Evolutionary conservation across 257 asterid species (phyloP).

Genomic region (Fraxinus americana): DNA sequence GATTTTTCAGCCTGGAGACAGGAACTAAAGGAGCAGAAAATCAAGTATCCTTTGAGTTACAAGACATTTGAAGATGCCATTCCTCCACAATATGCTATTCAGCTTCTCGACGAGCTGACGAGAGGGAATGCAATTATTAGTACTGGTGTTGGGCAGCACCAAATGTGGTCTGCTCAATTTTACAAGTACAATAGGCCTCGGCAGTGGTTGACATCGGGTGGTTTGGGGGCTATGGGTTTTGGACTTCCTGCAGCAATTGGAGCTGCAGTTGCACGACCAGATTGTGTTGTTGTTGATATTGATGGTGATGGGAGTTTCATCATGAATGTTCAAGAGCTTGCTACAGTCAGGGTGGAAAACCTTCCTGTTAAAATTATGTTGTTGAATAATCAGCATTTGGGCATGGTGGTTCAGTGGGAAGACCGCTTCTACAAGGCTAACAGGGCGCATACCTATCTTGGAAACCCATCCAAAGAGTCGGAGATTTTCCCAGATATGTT

Average conservation of each 20-base stretch:
- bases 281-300: slow-evolving; percentile 67
- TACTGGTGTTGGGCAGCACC: slow-evolving; percentile 92
- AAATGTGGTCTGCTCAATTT: slow-evolving; percentile 90
- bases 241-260: slow-evolving; percentile 90
- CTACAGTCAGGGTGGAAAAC: slow-evolving; percentile 69
- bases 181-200: slow-evolving; percentile 73
- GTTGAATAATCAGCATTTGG: slow-evolving; percentile 74
- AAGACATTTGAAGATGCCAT: slow-evolving; percentile 66
- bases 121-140: slow-evolving; percentile 68
- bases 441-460: slow-evolving; percentile 75
- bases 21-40: slow-evolving; percentile 64
- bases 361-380: slow-evolving; percentile 79
- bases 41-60: slow-evolving; percentile 49
- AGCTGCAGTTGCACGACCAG: slow-evolving; percentile 79
- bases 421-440: slow-evolving; percentile 80
- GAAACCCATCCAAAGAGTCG: slow-evolving; percentile 62
- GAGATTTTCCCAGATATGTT: slow-evolving; percentile 70
- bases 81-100: slow-evolving; percentile 80
- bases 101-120: slow-evolving; percentile 73
- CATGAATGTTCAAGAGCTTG: slow-evolving; percentile 84
- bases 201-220: slow-evolving; percentile 78
- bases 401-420: slow-evolving; percentile 96
- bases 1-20: slow-evolving; percentile 69
- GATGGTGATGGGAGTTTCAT: slow-evolving; percentile 91
- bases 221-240: slow-evolving; percentile 85